phyloP scores from a whole-genome alignment of 2,329 filamentous ascomycete species.

The Aspergillus neotritici region DNA sequence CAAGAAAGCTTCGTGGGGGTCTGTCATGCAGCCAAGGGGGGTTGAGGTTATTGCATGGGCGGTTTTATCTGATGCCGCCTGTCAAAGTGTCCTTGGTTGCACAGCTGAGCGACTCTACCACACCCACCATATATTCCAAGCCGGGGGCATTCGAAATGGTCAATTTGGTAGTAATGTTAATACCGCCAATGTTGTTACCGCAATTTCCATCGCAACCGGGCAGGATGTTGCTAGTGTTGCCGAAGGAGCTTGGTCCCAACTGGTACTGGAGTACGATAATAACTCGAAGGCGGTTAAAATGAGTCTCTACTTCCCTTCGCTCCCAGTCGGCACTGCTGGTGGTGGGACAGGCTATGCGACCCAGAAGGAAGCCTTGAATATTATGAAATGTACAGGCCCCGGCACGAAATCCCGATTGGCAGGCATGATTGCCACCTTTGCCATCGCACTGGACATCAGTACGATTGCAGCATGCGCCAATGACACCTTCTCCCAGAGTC shows the following conservation, averaged over 20 bases:
- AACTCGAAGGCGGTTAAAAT: slow-evolving; percentile 16
- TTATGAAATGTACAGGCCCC: slow-evolving; percentile 18
- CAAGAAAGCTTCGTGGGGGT: slow-evolving; percentile 23
- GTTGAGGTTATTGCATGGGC: slow-evolving; percentile 24
- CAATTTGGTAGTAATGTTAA: slow-evolving; percentile 17
- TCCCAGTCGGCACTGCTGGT: slow-evolving; percentile 22
- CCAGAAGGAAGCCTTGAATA: slow-evolving; percentile 21
- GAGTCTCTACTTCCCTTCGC: slow-evolving; percentile 21
- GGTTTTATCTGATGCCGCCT: slow-evolving; percentile 14
- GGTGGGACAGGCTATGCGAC: slow-evolving; percentile 21
- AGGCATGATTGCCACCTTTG: slow-evolving; percentile 22
- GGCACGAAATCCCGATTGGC: slow-evolving; percentile 22
- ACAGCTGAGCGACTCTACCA: slow-evolving; percentile 11
- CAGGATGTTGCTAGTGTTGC: slow-evolving; percentile 19
- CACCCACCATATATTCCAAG: slow-evolving; percentile 7
- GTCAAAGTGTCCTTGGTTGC: slow-evolving; percentile 14
- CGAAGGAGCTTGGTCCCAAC: slow-evolving; percentile 18
- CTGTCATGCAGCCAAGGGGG: slow-evolving; percentile 17
- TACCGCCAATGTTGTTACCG: slow-evolving; percentile 16
- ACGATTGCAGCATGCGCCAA: slow-evolving; percentile 16
- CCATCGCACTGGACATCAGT: slow-evolving; percentile 23
- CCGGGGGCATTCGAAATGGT: slow-evolving; percentile 15
- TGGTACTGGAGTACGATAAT: slow-evolving; percentile 16
- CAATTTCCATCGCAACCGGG: slow-evolving; percentile 22
- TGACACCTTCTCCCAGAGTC: slow-evolving; percentile 19